Evolutionary conservation across 2,329 filamentous ascomycete species (phyloP).

Genomic region (Zasmidium angulare): DNA sequence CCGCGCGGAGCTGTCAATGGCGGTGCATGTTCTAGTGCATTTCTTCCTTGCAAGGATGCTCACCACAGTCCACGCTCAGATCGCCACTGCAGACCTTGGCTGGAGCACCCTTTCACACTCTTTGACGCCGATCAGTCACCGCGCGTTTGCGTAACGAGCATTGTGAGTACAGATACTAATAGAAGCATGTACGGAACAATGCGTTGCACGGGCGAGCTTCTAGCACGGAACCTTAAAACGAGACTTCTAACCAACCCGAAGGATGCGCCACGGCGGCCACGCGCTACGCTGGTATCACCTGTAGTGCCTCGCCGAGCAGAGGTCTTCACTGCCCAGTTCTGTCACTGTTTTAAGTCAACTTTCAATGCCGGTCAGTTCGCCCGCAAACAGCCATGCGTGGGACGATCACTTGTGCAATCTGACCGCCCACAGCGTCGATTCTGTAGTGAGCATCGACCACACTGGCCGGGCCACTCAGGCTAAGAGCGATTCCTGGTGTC

Average conservation of each 20-base stretch:
- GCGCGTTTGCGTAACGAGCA: constrained; percentile 4
- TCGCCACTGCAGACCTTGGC: neutral
- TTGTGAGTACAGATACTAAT: constrained; percentile 9
- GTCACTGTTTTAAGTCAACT: neutral
- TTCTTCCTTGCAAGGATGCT: constrained; percentile 17
- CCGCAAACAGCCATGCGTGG: constrained; percentile 10
- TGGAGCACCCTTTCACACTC: neutral
- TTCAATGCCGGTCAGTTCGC: neutral
- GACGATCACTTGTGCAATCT: constrained; percentile 10
- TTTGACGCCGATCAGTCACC: neutral
- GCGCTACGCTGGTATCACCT: neutral
- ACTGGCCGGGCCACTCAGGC: constrained; percentile 19
- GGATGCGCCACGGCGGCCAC: constrained; percentile 18
- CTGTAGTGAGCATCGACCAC: constrained; percentile 13
- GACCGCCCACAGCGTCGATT: constrained; percentile 14
- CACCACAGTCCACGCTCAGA: constrained; percentile 11
- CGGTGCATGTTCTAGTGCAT: constrained; percentile 13
- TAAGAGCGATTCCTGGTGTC: constrained; percentile 23
- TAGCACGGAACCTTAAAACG: constrained; percentile 3
- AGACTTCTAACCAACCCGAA: constrained; percentile 4
- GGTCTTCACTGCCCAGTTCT: neutral
- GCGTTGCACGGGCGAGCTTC: constrained; percentile 5
- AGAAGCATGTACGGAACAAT: constrained; percentile 15
- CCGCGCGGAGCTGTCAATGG: constrained; percentile 15
- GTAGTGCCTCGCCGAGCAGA: neutral